Evolutionary conservation across 1,284 basidiomycete species (phyloP).

Genomic region (Boletus semigastroideus): DNA sequence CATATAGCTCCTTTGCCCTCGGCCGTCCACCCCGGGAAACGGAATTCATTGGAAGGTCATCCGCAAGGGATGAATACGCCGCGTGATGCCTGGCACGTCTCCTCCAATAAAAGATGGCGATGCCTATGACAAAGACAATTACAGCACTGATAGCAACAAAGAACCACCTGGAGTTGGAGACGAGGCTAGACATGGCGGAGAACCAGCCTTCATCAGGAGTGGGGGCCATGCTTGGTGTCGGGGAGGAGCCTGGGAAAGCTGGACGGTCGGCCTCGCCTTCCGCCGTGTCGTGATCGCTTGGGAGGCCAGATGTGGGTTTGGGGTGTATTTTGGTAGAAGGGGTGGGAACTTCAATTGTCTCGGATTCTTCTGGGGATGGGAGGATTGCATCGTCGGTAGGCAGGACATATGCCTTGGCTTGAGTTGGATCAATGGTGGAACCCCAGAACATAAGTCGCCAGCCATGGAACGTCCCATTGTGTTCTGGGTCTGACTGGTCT

Average conservation of each 20-base stretch:
- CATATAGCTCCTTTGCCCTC: constrained; percentile 83
- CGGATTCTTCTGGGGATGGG: constrained; percentile 45
- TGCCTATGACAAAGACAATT: constrained; percentile 65
- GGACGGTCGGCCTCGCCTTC: constrained; percentile 70
- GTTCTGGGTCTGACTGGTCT: constrained; percentile 63
- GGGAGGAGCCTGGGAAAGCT: constrained; percentile 51
- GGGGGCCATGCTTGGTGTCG: constrained; percentile 45
- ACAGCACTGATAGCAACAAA: constrained; percentile 75
- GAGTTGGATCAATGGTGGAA: constrained; percentile 72
- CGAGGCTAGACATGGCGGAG: constrained; percentile 74
- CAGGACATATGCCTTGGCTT: constrained; percentile 66
- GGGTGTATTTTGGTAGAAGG: constrained; percentile 61
- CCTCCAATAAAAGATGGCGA: constrained; percentile 70
- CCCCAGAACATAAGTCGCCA: constrained; percentile 98
- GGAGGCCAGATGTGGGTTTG: constrained; percentile 89
- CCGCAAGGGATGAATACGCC: constrained; percentile 71
- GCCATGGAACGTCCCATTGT: constrained; percentile 80
- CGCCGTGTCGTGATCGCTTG: constrained; percentile 76
- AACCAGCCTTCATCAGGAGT: constrained; percentile 88
- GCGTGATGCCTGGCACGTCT: constrained; percentile 51
- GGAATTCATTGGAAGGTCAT: constrained; percentile 74
- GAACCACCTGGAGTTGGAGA: constrained; percentile 82
- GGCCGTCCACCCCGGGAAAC: constrained; percentile 44
- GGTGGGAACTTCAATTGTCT: constrained; percentile 36
- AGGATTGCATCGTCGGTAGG: constrained; percentile 56